Evolutionary conservation across 768 basidiomycete species (phyloP).

Genomic region (Suillus paluster): DNA sequence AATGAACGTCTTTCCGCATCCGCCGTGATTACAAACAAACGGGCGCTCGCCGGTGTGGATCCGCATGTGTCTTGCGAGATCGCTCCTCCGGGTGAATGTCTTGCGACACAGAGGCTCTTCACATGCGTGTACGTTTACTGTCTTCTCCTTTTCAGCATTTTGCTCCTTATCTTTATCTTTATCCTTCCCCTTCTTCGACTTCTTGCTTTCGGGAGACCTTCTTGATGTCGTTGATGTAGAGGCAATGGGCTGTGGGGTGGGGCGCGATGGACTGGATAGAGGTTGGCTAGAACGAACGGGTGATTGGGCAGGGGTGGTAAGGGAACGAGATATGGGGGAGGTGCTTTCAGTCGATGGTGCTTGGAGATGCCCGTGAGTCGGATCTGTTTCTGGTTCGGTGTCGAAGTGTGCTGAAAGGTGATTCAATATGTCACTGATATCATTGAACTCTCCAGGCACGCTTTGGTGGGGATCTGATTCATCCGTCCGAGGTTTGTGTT

Average conservation of each 20-base stretch:
- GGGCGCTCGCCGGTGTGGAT: constrained; percentile 93
- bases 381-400: constrained; percentile 50
- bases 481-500: constrained; percentile 24
- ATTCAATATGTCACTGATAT: constrained; percentile 77
- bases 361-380: constrained; percentile 42
- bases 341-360: constrained; percentile 37
- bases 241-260: constrained; percentile 46
- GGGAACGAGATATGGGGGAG: constrained; percentile 37
- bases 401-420: constrained; percentile 76
- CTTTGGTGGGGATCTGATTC: constrained; percentile 48
- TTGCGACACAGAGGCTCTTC: constrained; percentile 77
- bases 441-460: constrained; percentile 63
- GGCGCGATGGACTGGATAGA: constrained; percentile 41
- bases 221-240: constrained; percentile 52
- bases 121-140: constrained; percentile 61
- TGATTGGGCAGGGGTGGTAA: constrained; percentile 24
- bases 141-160: constrained; percentile 48
- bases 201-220: constrained; percentile 29
- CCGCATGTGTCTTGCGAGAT: constrained; percentile 82
- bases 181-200: constrained; percentile 31
- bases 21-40: constrained; percentile 69
- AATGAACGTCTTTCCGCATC: constrained; percentile 91
- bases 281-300: constrained; percentile 33
- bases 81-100: constrained; percentile 82
- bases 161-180: constrained; percentile 22